Base-by-base conservation (phyloP, 202 grass and related monocot species). In the Brachypodium distachyon region DNA sequence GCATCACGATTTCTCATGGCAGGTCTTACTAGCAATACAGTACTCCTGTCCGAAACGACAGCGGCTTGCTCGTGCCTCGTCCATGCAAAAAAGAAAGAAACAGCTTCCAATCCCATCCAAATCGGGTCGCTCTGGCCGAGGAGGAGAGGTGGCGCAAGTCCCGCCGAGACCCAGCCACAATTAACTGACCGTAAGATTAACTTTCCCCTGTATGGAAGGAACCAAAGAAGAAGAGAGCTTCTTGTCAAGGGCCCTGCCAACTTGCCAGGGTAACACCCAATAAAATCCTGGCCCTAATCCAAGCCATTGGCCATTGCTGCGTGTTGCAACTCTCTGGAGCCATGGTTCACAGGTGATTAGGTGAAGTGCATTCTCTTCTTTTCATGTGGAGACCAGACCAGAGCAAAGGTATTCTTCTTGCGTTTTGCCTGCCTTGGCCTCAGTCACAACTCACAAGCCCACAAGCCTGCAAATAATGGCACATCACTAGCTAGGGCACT, bases 81-180 rank as follows among this genome's bases (percentile, higher is more conserved):
- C 12, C 40, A 28, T 44, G 40, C 40, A 28, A 53, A 39, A 73
- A 40, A 78, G 46, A 58, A 62, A 70, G 47, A 63, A 53, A 82
- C 43, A 4, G 38, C 58, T 57, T 78, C 54, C 29, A 56, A 52
- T 78, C 54, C 29, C 46, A 52, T 78, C 54, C 29, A 47, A 18
- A 78, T 33, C 33, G n/a, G n/a, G 10, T 11, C 60, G 10, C 49
- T 72, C 50, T 25, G 57, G 85, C 40, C 66, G 73, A 78, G 84
- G 77, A 29, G 4, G 17, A n/a, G n/a, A n/a, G n/a, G n/a, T n/a
- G 56, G 67, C 32, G n/a, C 79, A 73, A 83, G 85, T 83, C 54
- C 79, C 59, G n/a, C n/a, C n/a, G n/a, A n/a, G 11, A 83, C 67
- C 73, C 25, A 60, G n/a, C 66, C 73, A 50, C 41, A 40, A 42